phyloP scores from a whole-genome alignment of 2,329 filamentous ascomycete species.

The Pyrenophora graminea region DNA sequence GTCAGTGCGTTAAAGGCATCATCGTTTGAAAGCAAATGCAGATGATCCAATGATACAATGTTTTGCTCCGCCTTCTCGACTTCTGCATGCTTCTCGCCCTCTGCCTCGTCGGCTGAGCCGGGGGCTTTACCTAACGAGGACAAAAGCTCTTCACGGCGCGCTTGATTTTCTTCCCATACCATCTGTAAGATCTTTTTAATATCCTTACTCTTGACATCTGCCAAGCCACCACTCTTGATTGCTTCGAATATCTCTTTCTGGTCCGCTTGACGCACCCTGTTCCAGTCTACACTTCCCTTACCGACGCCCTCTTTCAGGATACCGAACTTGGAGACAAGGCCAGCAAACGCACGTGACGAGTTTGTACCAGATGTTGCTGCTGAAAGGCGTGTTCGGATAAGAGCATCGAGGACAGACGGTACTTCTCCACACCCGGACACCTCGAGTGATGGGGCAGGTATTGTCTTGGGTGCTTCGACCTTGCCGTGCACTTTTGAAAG shows the following conservation, averaged over 20 bases:
- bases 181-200: conserved; percentile 76
- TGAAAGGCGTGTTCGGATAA: conserved; percentile 65
- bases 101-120: conserved; percentile 52
- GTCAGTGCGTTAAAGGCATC: conserved; percentile 63
- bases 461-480: conserved; percentile 65
- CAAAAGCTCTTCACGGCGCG: conserved; percentile 56
- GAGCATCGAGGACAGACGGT: conserved; percentile 66
- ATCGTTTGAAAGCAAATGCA: conserved; percentile 59
- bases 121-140: conserved; percentile 43
- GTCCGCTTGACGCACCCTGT: conserved; percentile 65
- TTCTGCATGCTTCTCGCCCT: conserved; percentile 60
- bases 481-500: conserved; percentile 69
- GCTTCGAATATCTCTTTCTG: conserved; percentile 67
- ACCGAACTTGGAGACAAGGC: conserved; percentile 68
- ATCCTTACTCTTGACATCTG: conserved; percentile 69
- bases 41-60: conserved; percentile 67
- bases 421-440: conserved; percentile 73
- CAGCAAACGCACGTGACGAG: conserved; percentile 68
- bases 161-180: conserved; percentile 70
- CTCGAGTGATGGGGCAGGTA: conserved; percentile 71
- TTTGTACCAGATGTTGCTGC: conserved; percentile 64
- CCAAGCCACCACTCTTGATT: conserved; percentile 72
- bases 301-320: conserved; percentile 65
- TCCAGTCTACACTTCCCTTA: conserved; percentile 75
- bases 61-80: conserved; percentile 61